Evolutionary conservation across 179 eudicot species (phyloP).

Genomic region (Dionaea muscipula): DNA sequence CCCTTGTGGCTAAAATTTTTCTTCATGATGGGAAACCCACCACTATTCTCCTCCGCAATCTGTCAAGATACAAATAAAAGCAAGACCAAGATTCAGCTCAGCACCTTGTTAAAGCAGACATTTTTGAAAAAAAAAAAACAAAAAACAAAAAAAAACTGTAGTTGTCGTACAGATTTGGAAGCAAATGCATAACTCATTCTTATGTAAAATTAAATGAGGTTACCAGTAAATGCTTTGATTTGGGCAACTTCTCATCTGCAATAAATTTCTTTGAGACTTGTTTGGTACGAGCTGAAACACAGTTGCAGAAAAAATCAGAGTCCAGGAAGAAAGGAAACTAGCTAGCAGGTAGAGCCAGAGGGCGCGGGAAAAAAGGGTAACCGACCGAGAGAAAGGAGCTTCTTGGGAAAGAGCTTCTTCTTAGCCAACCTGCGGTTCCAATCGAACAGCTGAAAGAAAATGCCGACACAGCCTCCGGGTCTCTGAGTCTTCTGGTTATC

Average conservation of each 20-base stretch:
- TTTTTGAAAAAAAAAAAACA: too few relatives aligned
- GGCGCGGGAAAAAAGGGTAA: too few relatives aligned
- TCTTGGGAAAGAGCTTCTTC: constrained; percentile 77
- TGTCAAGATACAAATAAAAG: constrained; percentile 14
- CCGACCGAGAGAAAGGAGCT: constrained; percentile 74
- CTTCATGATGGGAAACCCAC: constrained; percentile 39
- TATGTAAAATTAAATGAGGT: background rate
- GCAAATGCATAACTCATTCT: background rate
- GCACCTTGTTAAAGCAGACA: too few relatives aligned
- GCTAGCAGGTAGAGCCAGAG: too few relatives aligned
- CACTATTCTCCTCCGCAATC: constrained; percentile 74
- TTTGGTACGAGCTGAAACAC: constrained; percentile 41
- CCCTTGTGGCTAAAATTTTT: background rate
- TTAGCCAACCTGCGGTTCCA: constrained; percentile 86
- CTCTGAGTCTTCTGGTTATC: constrained; percentile 25
- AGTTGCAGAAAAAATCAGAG: background rate
- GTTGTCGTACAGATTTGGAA: too few relatives aligned
- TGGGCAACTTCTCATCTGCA: constrained; percentile 65
- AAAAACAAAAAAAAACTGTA: too few relatives aligned
- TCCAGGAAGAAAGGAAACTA: too few relatives aligned
- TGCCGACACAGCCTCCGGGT: constrained; percentile 80
- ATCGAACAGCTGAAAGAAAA: constrained; percentile 83
- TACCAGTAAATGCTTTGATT: constrained; percentile 67
- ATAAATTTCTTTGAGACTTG: constrained; percentile 59
- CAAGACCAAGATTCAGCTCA: background rate